These are phyloP conservation scores for Boletus sp. DNA, from an alignment of 768 basidiomycete genomes.

Conservation along the genomic window DNA sequence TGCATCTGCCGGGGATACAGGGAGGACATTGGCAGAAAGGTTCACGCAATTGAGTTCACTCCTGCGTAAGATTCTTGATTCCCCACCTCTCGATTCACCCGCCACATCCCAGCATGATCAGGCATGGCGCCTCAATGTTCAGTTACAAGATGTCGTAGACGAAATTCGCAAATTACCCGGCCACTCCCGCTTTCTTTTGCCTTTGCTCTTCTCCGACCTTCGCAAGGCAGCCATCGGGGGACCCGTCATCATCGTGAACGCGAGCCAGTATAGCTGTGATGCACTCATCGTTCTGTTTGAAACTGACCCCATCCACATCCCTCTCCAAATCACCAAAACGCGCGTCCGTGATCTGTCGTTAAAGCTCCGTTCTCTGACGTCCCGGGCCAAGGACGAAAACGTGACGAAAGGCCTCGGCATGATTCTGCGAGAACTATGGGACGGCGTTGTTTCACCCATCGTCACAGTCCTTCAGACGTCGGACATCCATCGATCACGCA, in stretches of 20 bases:
- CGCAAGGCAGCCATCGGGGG: slow-evolving; percentile 15
- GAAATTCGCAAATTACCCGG: slow-evolving; percentile 17
- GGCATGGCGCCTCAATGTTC: background rate
- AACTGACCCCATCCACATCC: background rate
- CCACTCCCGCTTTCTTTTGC: slow-evolving; percentile 26
- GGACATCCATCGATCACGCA: background rate
- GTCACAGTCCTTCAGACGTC: background rate
- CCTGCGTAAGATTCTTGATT: background rate
- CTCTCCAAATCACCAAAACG: background rate
- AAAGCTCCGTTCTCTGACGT: background rate
- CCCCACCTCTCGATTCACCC: background rate
- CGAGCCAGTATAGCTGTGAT: slow-evolving; percentile 23
- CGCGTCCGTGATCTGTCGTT: background rate
- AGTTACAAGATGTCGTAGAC: background rate
- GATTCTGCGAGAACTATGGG: background rate
- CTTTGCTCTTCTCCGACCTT: slow-evolving; percentile 13
- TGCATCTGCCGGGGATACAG: background rate
- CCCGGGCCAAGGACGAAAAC: background rate
- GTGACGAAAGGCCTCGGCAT: background rate
- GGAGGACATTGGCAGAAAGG: background rate
- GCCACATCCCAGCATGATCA: background rate
- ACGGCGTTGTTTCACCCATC: background rate
- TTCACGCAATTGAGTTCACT: slow-evolving; percentile 3
- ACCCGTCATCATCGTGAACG: too few relatives aligned
- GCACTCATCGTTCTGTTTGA: slow-evolving; percentile 26